Evolutionary conservation across 306 rosid genomes (phyloP).

Genomic region (Lathyrus aphaca): DNA sequence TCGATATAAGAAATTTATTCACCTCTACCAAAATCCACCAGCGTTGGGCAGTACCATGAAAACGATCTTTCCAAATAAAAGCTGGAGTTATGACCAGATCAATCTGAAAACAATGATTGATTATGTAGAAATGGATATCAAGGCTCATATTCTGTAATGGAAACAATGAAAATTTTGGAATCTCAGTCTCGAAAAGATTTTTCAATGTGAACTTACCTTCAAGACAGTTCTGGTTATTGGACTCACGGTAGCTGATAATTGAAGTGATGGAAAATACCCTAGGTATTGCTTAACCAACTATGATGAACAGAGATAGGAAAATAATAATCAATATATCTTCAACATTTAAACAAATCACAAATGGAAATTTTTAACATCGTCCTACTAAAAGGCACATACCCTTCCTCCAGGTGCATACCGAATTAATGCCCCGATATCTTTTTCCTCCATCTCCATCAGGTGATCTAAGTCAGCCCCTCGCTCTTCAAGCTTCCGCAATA

Average conservation of each 20-base stretch:
- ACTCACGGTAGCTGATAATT: conserved; percentile 89
- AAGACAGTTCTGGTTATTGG: conserved; percentile 97
- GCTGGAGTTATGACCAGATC: conserved; percentile 71
- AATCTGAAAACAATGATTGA: conserved; percentile 56
- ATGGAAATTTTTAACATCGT: conserved; percentile 29
- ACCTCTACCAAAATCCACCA: conserved; percentile 99
- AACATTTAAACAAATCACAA: conserved; percentile 26
- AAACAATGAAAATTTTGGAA: conserved; percentile 27
- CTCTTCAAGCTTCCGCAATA: conserved; percentile 82
- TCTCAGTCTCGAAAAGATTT: conserved; percentile 16
- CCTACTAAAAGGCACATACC: conserved; percentile 54
- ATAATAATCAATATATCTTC: conserved; percentile 32
- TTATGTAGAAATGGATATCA: conserved; percentile 29
- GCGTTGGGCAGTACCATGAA: conserved; percentile 81
- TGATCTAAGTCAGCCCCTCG: conserved; percentile 85
- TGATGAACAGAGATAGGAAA: conserved; percentile 33
- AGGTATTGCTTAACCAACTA: conserved; percentile 83
- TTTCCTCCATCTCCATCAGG: conserved; percentile 89
- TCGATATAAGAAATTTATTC: conserved; percentile 28
- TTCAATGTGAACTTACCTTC: conserved; percentile 60
- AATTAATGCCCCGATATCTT: conserved; percentile 88
- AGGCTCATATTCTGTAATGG: neutral
- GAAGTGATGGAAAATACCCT: conserved; percentile 88
- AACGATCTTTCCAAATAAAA: conserved; percentile 91
- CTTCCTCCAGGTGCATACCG: conserved; percentile 91